Percentiles rank a stretch among this genome's conserved stretches.
phyloP scores from a whole-genome alignment of 2,329 filamentous ascomycete species.

The Ophiostoma ips region DNA sequence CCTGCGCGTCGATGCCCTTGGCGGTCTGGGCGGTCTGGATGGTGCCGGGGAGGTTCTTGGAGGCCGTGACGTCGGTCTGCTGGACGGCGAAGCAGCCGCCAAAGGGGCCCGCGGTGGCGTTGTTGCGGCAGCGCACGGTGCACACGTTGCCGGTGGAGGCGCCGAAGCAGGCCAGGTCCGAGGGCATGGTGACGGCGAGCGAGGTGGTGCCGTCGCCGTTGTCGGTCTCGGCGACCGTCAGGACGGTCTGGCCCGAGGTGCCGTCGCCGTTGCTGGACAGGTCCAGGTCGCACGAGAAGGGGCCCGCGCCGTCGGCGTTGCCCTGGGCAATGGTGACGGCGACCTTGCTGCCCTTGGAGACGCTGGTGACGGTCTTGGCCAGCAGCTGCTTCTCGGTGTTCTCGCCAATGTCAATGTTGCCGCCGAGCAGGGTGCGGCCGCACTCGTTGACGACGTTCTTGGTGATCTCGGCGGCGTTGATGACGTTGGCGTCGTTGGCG shows the following conservation, averaged over 20 bases:
- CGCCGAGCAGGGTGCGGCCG: constrained; percentile 44
- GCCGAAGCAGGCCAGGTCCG: constrained; percentile 33
- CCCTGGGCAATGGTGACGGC: constrained; percentile 38
- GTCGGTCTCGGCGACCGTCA: constrained; percentile 29
- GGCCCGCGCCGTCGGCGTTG: constrained; percentile 39
- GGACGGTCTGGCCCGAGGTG: constrained; percentile 26
- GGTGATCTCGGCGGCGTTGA: constrained; percentile 39
- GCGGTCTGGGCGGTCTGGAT: constrained; percentile 33
- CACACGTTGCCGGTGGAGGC: constrained; percentile 43
- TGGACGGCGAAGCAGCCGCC: constrained; percentile 42
- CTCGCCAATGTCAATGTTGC: constrained; percentile 47
- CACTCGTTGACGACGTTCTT: constrained; percentile 42
- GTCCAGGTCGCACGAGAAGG: constrained; percentile 40
- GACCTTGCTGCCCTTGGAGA: constrained; percentile 30
- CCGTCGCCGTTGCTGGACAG: constrained; percentile 30
- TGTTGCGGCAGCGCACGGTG: constrained; percentile 46
- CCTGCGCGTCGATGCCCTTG: constrained; percentile 31
- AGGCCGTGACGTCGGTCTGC: constrained; percentile 32
- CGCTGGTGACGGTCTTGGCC: constrained; percentile 32
- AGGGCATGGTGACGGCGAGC: constrained; percentile 36
- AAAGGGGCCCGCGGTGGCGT: constrained; percentile 30
- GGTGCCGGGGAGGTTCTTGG: constrained; percentile 23
- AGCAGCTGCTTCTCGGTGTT: constrained; percentile 38
- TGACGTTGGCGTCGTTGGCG: constrained; percentile 44
- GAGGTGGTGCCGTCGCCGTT: constrained; percentile 12